phyloP scores from a whole-genome alignment of 2,329 filamentous ascomycete species.

The Talaromyces pinophilus region DNA sequence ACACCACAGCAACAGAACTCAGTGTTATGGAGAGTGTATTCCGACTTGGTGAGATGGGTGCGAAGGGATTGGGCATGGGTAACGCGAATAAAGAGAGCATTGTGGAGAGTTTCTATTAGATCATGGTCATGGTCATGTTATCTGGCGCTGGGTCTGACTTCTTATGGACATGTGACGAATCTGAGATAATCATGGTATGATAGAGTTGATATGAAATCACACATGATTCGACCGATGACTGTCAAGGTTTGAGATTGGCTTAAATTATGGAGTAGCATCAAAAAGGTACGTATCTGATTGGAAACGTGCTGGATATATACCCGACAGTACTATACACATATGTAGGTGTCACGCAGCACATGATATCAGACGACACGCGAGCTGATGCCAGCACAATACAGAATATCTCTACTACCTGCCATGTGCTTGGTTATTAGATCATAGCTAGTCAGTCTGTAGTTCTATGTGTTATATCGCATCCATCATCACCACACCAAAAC shows the following conservation, averaged over 20 bases:
- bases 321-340: neutral
- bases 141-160: neutral
- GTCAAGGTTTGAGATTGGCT: neutral
- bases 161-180: conserved; percentile 1
- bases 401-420: neutral
- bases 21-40: conserved; percentile 97
- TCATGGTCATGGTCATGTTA: conserved; percentile 14
- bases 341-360: neutral
- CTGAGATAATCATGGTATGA: neutral
- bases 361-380: neutral
- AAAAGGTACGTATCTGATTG: neutral
- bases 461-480: neutral
- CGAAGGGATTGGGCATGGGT: conserved; percentile 60
- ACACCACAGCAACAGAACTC: conserved; percentile 95
- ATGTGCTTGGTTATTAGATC: neutral
- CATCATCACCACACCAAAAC: neutral
- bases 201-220: conserved; percentile 4
- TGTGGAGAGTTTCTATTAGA: conserved; percentile 98
- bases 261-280: neutral
- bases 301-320: neutral
- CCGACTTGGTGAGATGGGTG: conserved; percentile 78
- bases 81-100: conserved; percentile 85
- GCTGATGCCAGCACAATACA: neutral
- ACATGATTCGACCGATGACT: neutral
- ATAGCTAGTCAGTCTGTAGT: neutral